Base-by-base conservation (phyloP, 2,329 filamentous ascomycete species). In the Fusarium aywerte region DNA sequence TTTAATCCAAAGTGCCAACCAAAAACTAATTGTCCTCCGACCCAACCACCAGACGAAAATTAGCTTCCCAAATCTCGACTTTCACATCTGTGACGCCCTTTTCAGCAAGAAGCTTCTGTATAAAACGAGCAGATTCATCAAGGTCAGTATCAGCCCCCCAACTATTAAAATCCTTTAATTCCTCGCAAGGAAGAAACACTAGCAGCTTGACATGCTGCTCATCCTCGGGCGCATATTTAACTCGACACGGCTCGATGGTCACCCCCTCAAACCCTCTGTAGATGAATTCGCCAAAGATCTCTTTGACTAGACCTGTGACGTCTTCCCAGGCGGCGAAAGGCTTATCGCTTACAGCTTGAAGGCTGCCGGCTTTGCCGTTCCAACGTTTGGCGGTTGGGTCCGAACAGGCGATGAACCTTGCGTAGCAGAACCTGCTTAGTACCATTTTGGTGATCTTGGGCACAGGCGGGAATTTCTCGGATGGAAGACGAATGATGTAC, bases 81-180 rank as follows among this genome's bases (percentile, higher is more conserved):
- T 33, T 5, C 0, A 33, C 12, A 23, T 23, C 1, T 3, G 16
- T 0, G 9, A 23, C 5, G 4, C 15, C 2, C 11, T 4, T 4
- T 11, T n/a, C 1, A 4, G 0, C 8, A 23, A 40, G 13, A 8
- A 40, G 4, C 9, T 5, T 8, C 5, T 1, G 33, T 5, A 18
- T 20, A 10, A 12, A 12, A 10, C 2, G 36, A n/a, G n/a, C n/a
- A n/a, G n/a, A n/a, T n/a, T n/a, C n/a, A n/a, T n/a, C n/a, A n/a
- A n/a, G n/a, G n/a, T n/a, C n/a, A n/a, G n/a, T n/a, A n/a, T n/a
- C n/a, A n/a, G n/a, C n/a, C n/a, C n/a, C n/a, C n/a, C n/a, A n/a
- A n/a, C n/a, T n/a, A n/a, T n/a, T n/a, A n/a, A n/a, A n/a, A n/a
- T n/a, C n/a, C n/a, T n/a, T n/a, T n/a, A n/a, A n/a, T n/a, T n/a